Base-by-base conservation (phyloP, 2,329 filamentous ascomycete genomes). In the Cladobotryum protrusum region DNA sequence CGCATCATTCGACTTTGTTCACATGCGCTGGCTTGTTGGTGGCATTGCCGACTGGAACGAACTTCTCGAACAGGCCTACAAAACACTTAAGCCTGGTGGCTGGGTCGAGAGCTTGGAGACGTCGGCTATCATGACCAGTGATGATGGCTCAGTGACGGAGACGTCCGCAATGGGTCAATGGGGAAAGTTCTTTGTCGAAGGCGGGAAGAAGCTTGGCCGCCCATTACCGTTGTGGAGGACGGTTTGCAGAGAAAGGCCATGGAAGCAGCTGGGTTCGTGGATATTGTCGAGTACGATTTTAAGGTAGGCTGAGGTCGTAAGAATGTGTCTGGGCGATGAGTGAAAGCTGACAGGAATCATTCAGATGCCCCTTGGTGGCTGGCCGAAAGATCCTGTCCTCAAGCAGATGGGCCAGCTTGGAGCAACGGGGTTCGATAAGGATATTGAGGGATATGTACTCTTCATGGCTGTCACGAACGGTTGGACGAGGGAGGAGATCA, bases 1-100 rank as follows among this genome's bases (percentile, higher is more conserved):
- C 5, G 52, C 56, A 49, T 63, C 70, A 29, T 79, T 81, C 58
- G 81, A 85, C 63, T 79, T 76, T 56, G 75, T 86, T 47, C 83
- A 85, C 59, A 75, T 78, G 7, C 75, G 77, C 29, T 71, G 77
- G 57, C 67, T 85, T 55, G 68, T 74, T 4, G 82, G 81, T 19
- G 74, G 74, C 49, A 75, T 84, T 49, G 64, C 68, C 3, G 79
- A 82, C 55, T 84, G 80, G 65, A 70, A 72, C 34, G 67, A 72
- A 11, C 61, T 84, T 4, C 73, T 83, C 50, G 62, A 66, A 39
- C 73, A 77, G 50, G 65, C 75, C 2, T 79, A 67, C 59, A 69
- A 71, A 48, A 73, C 79, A 45, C 69, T 82, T 13, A 75, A 75
- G 45, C 79, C 82, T 0, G 81, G 81, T 9, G 81, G 76, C 7